Evolutionary conservation across 345 rosid genomes (phyloP), one percentile per base, ranked within the genome.

Genomic region (Euclidium syriacum): DNA sequence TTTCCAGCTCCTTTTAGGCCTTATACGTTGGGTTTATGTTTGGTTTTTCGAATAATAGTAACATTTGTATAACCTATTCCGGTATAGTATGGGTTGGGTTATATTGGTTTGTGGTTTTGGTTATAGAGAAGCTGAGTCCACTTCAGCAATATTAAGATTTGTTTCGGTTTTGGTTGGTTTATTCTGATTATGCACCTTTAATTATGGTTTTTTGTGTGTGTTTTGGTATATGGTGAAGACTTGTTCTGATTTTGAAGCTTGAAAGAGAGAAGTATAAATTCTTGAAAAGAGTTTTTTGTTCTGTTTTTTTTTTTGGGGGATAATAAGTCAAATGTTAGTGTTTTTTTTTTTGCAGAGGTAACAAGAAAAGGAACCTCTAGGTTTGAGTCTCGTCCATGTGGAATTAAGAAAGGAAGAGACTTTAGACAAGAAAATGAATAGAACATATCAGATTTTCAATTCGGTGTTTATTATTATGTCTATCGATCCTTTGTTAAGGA

Each of bases 351-450:
- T 14, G 65, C 61, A 68, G 66, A 59, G n/a, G n/a, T n/a, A n/a
- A n/a, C n/a, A n/a, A n/a, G n/a, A n/a, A n/a, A n/a, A n/a, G n/a
- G n/a, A n/a, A n/a, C n/a, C n/a, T n/a, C n/a, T n/a, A n/a, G n/a
- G 66, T 67, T 67, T 9, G 6, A 38, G 65, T 67, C 38, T 58
- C 24, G 27, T 50, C 16, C 58, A 49, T 10, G 27, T 30, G 65
- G 52, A 39, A 29, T 11, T 22, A 48, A 58, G 65, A 39, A 67
- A 50, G 65, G 72, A 58, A 20, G 65, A 20, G 72, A 40, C 30
- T 51, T 59, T 50, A 17, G 65, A 50, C 20, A 49, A 50, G 65
- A 49, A 67, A 59, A 32, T 32, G 73, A 50, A 40, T 39, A 40
- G 65, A 59, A 49, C 53, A 50, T 68, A 58, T 67, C 65, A 67